Evolutionary conservation across 1,284 basidiomycete genomes (phyloP).

Genomic region (Leccinum olivaceoglutinosum): DNA sequence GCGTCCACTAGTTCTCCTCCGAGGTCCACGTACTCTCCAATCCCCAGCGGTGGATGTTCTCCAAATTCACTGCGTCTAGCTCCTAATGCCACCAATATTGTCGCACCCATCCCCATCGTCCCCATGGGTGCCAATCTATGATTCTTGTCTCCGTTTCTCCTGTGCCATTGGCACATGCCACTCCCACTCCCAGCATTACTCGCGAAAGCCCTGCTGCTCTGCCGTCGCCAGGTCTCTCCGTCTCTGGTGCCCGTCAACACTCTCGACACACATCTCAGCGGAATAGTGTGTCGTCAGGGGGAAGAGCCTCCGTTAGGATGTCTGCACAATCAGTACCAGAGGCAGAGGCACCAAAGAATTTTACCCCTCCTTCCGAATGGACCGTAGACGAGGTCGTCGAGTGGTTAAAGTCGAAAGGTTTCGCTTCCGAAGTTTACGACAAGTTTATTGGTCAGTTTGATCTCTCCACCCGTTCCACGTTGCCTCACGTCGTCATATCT

Average conservation of each 20-base stretch:
- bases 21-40: slow-evolving; percentile 24
- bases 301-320: slow-evolving; percentile 10
- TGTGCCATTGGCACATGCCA: slow-evolving; percentile 12
- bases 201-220: slow-evolving; percentile 23
- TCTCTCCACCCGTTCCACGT: neutral
- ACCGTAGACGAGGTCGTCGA: slow-evolving; percentile 84
- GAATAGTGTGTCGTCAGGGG: slow-evolving; percentile 27
- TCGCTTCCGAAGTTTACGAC: slow-evolving; percentile 76
- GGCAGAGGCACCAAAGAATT: slow-evolving; percentile 14
- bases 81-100: slow-evolving; percentile 17
- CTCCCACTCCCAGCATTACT: slow-evolving; percentile 16
- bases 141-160: slow-evolving; percentile 18
- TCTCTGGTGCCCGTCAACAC: slow-evolving; percentile 24
- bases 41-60: slow-evolving; percentile 13
- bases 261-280: slow-evolving; percentile 32
- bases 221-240: slow-evolving; percentile 38
- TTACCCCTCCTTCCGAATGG: slow-evolving; percentile 69
- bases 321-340: slow-evolving; percentile 11
- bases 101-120: slow-evolving; percentile 20
- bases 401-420: slow-evolving; percentile 84
- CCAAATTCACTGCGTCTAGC: slow-evolving; percentile 14
- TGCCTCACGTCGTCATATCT: slow-evolving; percentile 2
- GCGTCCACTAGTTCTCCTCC: slow-evolving; percentile 23
- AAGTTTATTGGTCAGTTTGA: slow-evolving; percentile 75
- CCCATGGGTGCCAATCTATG: slow-evolving; percentile 13